Conservation (phyloP, 306 rosid species). For the Glycine soja region DNA sequence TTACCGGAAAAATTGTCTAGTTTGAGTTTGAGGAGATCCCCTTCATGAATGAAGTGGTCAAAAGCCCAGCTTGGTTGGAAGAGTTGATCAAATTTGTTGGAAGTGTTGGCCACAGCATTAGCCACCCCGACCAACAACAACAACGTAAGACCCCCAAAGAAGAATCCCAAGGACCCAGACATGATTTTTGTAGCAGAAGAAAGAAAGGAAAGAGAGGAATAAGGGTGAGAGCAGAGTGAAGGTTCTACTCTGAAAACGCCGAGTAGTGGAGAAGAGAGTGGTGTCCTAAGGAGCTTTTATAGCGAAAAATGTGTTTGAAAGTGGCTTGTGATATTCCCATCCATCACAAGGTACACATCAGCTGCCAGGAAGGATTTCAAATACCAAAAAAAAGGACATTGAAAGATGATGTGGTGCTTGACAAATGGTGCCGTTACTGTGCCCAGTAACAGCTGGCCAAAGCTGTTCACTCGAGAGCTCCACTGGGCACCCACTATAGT, state of each 20-base stretch:
- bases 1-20: conserved; percentile 84
- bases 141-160: conserved; percentile 54
- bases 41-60: conserved; percentile 75
- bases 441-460: conserved; percentile 55
- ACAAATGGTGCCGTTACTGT: conserved; percentile 53
- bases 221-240: conserved; percentile 31
- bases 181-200: conserved; percentile 11
- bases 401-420: conserved; percentile 31
- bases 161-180: conserved; percentile 37
- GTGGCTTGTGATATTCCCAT: conserved; percentile 49
- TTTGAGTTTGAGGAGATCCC: conserved; percentile 77
- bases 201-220: background rate
- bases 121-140: conserved; percentile 48
- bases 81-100: conserved; percentile 71
- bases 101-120: conserved; percentile 51
- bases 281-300: conserved; percentile 59
- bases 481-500: conserved; percentile 3
- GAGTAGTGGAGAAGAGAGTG: conserved; percentile 13
- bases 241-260: conserved; percentile 36
- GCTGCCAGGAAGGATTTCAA: conserved; percentile 60
- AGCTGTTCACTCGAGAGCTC: conserved; percentile 29
- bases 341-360: conserved; percentile 48
- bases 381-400: conserved; percentile 34
- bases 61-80: conserved; percentile 88
- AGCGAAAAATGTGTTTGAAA: conserved; percentile 33